Evolutionary conservation across 805 yeast genomes (phyloP), one percentile per base, ranked within the genome.

Genomic region (Blastobotrys terrestris): DNA sequence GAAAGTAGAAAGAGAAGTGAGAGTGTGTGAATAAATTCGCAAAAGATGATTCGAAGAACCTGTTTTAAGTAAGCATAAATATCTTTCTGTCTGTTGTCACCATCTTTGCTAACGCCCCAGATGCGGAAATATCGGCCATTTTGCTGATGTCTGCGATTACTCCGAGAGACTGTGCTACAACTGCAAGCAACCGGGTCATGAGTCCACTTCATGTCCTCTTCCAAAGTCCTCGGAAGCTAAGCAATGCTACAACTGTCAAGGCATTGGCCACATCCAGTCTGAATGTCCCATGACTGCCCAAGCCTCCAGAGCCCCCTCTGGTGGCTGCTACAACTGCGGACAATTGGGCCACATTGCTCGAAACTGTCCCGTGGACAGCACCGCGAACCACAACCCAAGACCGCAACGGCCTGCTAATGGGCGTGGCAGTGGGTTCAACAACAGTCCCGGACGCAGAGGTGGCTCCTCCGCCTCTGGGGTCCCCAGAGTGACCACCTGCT

Each of bases 111-210:
- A n/a, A n/a, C n/a, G n/a, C 21, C 26, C 21, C 79, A 88, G 87
- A 71, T 88, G 96, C 75, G 96, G 96, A 67, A 87, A 87, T 74
- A 78, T 85, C 62, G 96, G 96, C 63, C 96, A 88, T 76, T 79
- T 88, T 65, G 96, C 96, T 59, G 95, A 86, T 67, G 83, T 79
- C 67, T 88, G 96, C 73, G 77, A 79, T 60, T 88, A 85, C 69
- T 77, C 83, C 56, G 91, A 85, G 71, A 84, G 91, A 75, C 77
- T 88, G 67, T 88, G 96, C 74, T 88, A 89, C 85, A 88, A 89
- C 82, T 88, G 96, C 73, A 87, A 84, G 68, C 78, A 84, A 71
- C 85, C 95, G 55, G 64, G 94, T 59, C 96, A 88, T 72, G 91
- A 87, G 72, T 87, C 94, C 51, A 79, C 81, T 59, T 95, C 84